A percentile compares a stretch with the other conserved stretches of the same genome.
These are phyloP conservation scores for Paratinospora sagittata DNA, from an alignment of 164 flowering plant genomes.

Conservation along the genomic window DNA sequence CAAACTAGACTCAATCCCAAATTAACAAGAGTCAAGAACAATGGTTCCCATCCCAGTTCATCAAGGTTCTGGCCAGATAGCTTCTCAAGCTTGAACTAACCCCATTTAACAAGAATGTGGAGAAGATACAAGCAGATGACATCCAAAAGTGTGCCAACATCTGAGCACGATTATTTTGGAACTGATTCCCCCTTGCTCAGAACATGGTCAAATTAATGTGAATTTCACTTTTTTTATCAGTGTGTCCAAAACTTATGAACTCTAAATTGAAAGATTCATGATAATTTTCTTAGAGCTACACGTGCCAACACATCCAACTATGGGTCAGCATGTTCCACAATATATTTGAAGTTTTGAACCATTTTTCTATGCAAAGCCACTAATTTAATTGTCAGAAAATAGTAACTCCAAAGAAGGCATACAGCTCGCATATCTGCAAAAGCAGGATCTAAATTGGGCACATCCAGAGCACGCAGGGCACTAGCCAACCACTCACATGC, in stretches of 20 bases:
- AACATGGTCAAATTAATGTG: neutral
- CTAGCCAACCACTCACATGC: slow-evolving; percentile 95
- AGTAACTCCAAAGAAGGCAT: slow-evolving; percentile 24
- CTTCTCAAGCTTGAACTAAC: no score
- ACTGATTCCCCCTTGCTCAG: no score
- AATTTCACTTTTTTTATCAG: neutral
- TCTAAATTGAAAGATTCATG: neutral
- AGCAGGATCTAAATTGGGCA: slow-evolving; percentile 67
- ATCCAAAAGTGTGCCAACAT: no score
- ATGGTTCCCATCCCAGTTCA: neutral
- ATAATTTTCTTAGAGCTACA: neutral
- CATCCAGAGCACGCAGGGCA: slow-evolving; percentile 71
- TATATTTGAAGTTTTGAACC: neutral
- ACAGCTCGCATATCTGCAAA: slow-evolving; percentile 90
- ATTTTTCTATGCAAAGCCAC: neutral
- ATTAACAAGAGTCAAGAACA: neutral
- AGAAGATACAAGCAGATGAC: no score
- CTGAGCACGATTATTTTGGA: no score
- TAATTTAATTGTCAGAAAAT: neutral
- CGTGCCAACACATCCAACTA: neutral
- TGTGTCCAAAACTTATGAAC: neutral
- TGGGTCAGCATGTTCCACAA: neutral
- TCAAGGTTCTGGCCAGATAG: neutral
- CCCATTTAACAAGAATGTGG: no score
- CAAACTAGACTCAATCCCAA: neutral